A percentile compares a stretch with the other conserved stretches of the same genome.
Conservation (phyloP, 495 filamentous ascomycete genomes). For the Physcia stellaris region DNA sequence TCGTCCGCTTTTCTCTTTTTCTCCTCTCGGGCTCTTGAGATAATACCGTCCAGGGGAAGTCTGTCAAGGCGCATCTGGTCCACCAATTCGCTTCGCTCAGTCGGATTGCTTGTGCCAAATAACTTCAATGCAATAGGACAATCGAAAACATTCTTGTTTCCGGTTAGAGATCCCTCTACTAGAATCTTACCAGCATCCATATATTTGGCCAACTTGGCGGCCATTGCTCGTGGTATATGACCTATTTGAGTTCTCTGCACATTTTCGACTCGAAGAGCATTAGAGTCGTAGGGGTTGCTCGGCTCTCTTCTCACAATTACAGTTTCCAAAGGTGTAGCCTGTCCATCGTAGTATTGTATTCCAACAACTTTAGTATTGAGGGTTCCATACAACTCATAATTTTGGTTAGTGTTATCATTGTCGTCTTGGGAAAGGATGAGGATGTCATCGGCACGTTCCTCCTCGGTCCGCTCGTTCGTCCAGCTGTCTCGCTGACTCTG, state of each 20-base stretch:
- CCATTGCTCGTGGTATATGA: not conserved
- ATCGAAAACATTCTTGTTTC: constrained; percentile 47
- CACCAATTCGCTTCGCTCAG: constrained; percentile 36
- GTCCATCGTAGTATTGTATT: not conserved
- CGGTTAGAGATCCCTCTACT: constrained; percentile 54
- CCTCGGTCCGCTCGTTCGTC: not conserved
- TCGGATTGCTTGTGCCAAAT: constrained; percentile 48
- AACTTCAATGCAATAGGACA: constrained; percentile 56
- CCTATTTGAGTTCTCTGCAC: not conserved
- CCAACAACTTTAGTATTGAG: not conserved
- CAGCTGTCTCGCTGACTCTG: not conserved
- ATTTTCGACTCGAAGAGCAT: not conserved
- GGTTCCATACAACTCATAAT: not conserved
- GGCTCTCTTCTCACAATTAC: not conserved
- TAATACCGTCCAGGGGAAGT: constrained; percentile 35
- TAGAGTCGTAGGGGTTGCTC: not conserved
- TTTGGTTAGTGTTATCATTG: not conserved
- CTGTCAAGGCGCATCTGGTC: constrained; percentile 47
- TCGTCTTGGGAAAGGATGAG: not conserved
- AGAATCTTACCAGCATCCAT: constrained; percentile 31
- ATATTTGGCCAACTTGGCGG: not conserved
- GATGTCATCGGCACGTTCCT: not conserved
- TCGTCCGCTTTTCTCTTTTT: constrained; percentile 30
- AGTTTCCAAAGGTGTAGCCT: not conserved
- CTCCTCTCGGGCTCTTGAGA: constrained; percentile 33